Evolutionary conservation across 345 rosid species (phyloP), one percentile per base, ranked within the genome.

Genomic region (Aethionema arabicum): DNA sequence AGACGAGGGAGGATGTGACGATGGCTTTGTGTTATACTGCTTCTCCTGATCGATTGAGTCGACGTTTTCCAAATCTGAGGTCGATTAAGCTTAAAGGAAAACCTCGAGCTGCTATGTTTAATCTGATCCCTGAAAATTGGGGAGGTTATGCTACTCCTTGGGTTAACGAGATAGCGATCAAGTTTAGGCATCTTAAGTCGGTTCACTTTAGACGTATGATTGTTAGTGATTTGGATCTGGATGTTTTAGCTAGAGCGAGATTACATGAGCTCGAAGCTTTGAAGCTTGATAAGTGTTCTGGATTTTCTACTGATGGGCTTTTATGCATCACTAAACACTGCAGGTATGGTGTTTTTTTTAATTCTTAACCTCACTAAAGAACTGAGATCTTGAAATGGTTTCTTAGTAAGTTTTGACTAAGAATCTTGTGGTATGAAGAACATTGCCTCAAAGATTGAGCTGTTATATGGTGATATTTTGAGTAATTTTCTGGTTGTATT

Each of bases 71-170:
- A 2, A 76, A 80, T 53, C 70, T 93, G 8, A 95, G 85, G 67
- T 93, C 99, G n/a, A 58, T 93, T 51, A 83, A 80, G 71, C 63
- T 93, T 32, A 93, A 93, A 60, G 99, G 96, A 10, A 90, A 87
- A 77, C 97, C 97, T 0, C 35, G 99, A 59, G 96, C 97, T 0
- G 96, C 97, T n/a, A 85, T 93, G 97, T 90, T 93, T 48, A 90
- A 87, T 56, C 68, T 87, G 32, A 90, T 93, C 29, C 99, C 96
- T 0, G 97, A 90, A 74, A 81, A 90, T 59, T 90, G 99, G 99
- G 99, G 99, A 2, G 99, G 99, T 0, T 77, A 68, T 15, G 90
- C 79, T 2, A 77, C 84, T 4, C 96, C 95, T 0, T 93, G 97
- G 97, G 83, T 86, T 5, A 54, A 51, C 0, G 95, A 79, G 73